phyloP scores from a whole-genome alignment of 768 basidiomycete genomes.

The Xerocomellus chrysenteron region DNA sequence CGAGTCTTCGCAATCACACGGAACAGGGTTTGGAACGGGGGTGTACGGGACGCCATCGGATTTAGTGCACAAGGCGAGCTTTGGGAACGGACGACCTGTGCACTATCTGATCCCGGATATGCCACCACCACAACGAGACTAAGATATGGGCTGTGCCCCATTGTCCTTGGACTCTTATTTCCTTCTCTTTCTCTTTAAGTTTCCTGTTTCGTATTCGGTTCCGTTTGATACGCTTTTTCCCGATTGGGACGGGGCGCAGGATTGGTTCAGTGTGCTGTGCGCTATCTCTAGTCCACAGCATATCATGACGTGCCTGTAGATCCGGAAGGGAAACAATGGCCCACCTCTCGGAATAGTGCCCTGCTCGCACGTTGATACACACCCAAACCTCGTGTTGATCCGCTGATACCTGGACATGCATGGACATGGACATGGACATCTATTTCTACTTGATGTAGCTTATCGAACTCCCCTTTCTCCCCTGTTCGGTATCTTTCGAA shows the following conservation, averaged over 20 bases:
- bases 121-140: slow-evolving; percentile 39
- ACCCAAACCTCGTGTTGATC: slow-evolving; percentile 1
- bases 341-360: background rate
- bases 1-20: slow-evolving; percentile 31
- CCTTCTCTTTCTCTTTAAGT: background rate
- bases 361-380: background rate
- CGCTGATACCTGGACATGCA: background rate
- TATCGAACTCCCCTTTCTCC: slow-evolving; percentile 5
- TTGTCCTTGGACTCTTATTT: background rate
- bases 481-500: background rate
- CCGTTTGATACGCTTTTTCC: slow-evolving; percentile 5
- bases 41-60: slow-evolving; percentile 11
- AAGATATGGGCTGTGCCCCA: slow-evolving; percentile 7
- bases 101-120: slow-evolving; percentile 64
- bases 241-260: background rate
- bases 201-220: slow-evolving; percentile 3
- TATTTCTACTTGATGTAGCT: slow-evolving; percentile 19
- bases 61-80: slow-evolving; percentile 43
- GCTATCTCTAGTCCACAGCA: slow-evolving; percentile 5
- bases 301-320: slow-evolving; percentile 1
- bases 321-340: background rate
- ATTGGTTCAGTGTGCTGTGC: background rate
- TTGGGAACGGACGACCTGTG: slow-evolving; percentile 45
- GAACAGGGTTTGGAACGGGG: slow-evolving; percentile 16
- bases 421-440: background rate